phyloP scores from a whole-genome alignment of 148 eudicot genomes.

The Cornus kousa region DNA sequence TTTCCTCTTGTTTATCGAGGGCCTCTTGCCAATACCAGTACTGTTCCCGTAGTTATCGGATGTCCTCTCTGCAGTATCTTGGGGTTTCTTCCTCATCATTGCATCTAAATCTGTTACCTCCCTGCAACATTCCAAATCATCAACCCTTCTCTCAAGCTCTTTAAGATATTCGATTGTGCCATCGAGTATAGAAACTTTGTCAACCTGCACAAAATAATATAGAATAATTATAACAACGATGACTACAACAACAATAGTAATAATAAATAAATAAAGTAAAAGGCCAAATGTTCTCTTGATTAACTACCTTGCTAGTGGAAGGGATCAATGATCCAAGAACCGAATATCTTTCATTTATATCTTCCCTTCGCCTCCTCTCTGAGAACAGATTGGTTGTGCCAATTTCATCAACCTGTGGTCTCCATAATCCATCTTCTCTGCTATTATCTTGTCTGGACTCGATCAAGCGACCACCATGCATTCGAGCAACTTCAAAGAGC shows the following conservation, averaged over 20 bases:
- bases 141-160: conserved; percentile 58
- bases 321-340: conserved; percentile 62
- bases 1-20: conserved; percentile 39
- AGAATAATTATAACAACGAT: no score
- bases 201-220: conserved; percentile 41
- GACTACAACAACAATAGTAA: no score
- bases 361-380: conserved; percentile 58
- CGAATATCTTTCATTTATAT: conserved; percentile 53
- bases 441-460: conserved; percentile 30
- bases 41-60: conserved; percentile 44
- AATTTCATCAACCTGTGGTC: conserved; percentile 29
- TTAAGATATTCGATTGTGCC: conserved; percentile 57
- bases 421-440: conserved; percentile 16
- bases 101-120: conserved; percentile 21
- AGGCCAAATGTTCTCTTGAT: background rate
- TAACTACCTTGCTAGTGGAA: conserved; percentile 55
- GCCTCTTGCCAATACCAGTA: conserved; percentile 18
- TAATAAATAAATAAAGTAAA: background rate
- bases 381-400: conserved; percentile 43
- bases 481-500: conserved; percentile 56
- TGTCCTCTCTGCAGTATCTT: conserved; percentile 45
- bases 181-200: conserved; percentile 70
- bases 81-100: conserved; percentile 33
- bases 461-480: conserved; percentile 29
- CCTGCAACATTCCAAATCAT: conserved; percentile 43